Conservation (phyloP, 345 rosid genomes). For the Gossypium anomalum region DNA sequence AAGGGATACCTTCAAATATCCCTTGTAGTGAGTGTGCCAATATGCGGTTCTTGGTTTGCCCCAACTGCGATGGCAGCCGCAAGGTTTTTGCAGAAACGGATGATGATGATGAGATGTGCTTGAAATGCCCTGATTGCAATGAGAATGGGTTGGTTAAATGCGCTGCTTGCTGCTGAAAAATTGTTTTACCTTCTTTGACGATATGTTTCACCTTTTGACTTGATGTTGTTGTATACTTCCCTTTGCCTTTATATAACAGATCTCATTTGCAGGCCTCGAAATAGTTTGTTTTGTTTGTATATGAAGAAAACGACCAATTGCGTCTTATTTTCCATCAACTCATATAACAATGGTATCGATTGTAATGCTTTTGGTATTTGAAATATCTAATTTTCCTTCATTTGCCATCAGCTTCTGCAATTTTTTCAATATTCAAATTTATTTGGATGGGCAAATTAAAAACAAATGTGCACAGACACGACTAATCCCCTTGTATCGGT, state of each 20-base stretch:
- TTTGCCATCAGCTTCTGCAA: not conserved
- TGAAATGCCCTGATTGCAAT: constrained; percentile 64
- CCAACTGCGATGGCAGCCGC: constrained; percentile 66
- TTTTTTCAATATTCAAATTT: not conserved
- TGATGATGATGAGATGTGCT: constrained; percentile 14
- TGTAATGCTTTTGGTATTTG: not conserved
- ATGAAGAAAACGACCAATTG: not conserved
- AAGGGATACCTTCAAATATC: constrained; percentile 37
- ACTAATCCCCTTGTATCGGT: too few species aligned
- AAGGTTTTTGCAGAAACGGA: constrained; percentile 29
- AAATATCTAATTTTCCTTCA: not conserved
- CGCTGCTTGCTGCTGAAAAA: constrained; percentile 39
- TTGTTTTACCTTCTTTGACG: not conserved
- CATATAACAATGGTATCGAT: not conserved
- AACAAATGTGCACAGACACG: too few species aligned
- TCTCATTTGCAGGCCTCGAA: not conserved
- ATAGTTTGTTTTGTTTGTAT: not conserved
- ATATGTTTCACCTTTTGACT: not conserved
- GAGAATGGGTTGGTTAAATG: constrained; percentile 84
- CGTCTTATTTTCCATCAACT: not conserved
- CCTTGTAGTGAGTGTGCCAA: constrained; percentile 50
- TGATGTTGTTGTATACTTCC: not conserved
- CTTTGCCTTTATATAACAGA: not conserved
- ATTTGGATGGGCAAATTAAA: too few species aligned
- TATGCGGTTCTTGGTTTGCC: constrained; percentile 62